These are phyloP conservation scores for Rossbeevera mucosa DNA, from an alignment of 768 basidiomycete species.

Conservation along the genomic window DNA sequence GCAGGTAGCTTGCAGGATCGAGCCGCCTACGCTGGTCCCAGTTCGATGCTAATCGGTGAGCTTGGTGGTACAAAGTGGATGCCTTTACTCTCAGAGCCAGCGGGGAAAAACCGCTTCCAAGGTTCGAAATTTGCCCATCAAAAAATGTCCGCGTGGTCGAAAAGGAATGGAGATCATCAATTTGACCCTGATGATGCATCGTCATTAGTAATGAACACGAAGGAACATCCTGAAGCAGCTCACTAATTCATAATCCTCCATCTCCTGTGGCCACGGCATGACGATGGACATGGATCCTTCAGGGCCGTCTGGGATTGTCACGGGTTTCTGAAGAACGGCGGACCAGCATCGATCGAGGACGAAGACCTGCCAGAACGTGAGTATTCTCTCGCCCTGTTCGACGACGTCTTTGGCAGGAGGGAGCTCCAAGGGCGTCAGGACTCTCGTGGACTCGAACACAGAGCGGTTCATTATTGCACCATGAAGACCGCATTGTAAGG, in stretches of 20 bases:
- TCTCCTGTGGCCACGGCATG: conserved; percentile 73
- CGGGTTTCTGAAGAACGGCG: conserved; percentile 62
- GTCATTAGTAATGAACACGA: conserved; percentile 10
- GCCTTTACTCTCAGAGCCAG: conserved; percentile 69
- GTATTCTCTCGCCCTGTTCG: conserved; percentile 65
- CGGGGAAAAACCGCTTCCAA: conserved; percentile 53
- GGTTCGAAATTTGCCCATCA: conserved; percentile 48
- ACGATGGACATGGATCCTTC: conserved; percentile 55
- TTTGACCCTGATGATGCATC: conserved; percentile 47
- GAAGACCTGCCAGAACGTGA: conserved; percentile 83
- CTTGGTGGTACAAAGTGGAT: conserved; percentile 68
- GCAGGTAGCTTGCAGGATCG: conserved; percentile 11
- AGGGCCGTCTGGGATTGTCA: conserved; percentile 59
- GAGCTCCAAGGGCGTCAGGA: conserved; percentile 39
- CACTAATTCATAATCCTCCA: conserved; percentile 70
- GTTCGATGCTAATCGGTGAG: conserved; percentile 53
- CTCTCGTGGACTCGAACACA: conserved; percentile 34
- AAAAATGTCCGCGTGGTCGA: conserved; percentile 63
- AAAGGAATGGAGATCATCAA: conserved; percentile 46
- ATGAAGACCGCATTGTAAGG: conserved; percentile 70
- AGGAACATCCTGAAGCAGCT: conserved; percentile 23
- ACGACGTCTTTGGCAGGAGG: conserved; percentile 55
- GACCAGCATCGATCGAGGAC: conserved; percentile 81
- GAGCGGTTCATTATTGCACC: conserved; percentile 33
- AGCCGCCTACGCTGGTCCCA: conserved; percentile 56